Evolutionary conservation across 805 yeast species (phyloP), one percentile per base, ranked within the genome.

Genomic region (Ogataea ramenticola): DNA sequence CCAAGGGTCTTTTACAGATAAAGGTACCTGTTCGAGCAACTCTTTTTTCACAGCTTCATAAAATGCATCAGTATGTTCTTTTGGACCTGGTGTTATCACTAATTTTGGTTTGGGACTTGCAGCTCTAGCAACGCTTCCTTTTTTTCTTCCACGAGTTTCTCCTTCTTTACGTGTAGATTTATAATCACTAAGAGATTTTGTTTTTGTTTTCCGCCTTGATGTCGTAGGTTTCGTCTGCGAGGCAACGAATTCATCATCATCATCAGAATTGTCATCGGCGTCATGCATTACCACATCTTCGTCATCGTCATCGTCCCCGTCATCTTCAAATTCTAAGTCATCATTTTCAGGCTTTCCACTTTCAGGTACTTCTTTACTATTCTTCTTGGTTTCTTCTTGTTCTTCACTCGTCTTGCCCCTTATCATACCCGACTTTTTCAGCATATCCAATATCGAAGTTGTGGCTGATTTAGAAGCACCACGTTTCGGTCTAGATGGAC

Each of bases 381-480:
- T n/a, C n/a, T n/a, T n/a, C n/a, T n/a, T n/a, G n/a, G n/a, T n/a
- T n/a, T n/a, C n/a, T n/a, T n/a, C n/a, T n/a, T n/a, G n/a, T n/a
- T n/a, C n/a, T n/a, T n/a, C n/a, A n/a, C n/a, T n/a, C n/a, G n/a
- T n/a, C n/a, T n/a, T n/a, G n/a, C n/a, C n/a, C n/a, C n/a, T n/a
- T n/a, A n/a, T n/a, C n/a, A n/a, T n/a, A n/a, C n/a, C n/a, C n/a
- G n/a, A n/a, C 4, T 36, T 36, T 4, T 22, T 31, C 15, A 12
- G 11, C 33, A 6, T 14, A 9, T 15, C 36, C 15, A 17, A 16
- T 41, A 36, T 11, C 20, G 9, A n/a, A 6, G 7, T 12, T 6
- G 14, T 34, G 7, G 37, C 37, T 40, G 43, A 26, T n/a, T 42
- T 41, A 5, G 48, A 49, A 2, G 49, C 47, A 15, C 46, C 46